Evolutionary conservation across 352 stramenopile species (phyloP), one percentile per base, ranked within the genome.

Genomic region (Pythium sp.): DNA sequence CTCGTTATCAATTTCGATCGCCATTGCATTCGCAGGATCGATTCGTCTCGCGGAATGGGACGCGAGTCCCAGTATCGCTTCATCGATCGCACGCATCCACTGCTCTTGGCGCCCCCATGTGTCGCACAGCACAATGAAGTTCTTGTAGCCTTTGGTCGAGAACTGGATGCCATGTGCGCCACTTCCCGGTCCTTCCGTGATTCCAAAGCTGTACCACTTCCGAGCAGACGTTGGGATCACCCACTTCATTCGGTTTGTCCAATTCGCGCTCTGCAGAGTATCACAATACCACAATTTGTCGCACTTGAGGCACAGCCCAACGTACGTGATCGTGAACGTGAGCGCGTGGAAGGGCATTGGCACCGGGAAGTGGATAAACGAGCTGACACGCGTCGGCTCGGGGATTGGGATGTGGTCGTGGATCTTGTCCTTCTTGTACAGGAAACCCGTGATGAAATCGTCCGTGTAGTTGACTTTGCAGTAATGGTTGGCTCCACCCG

Each of bases 371-470:
- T 93, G 88, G 64, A 95, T 94, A 66, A 95, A 95, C 18, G 88
- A 94, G 71, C 84, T 93, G 65, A 94, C 86, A 51, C 86, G 83
- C 32, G 86, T 95, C 0, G 88, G 86, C 67, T 95, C 86, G 6
- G 88, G 88, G 60, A 95, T 92, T 53, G 88, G 88, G 62, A 95
- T 93, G 68, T 95, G 88, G 54, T 95, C 88, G 70, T 95, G 88
- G 49, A 95, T 94, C 67, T 95, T 95, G 76, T 95, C 88, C 67
- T 95, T 95, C 73, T 95, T 95, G 86, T 92, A 95, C 75, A 95
- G 75, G 65, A 95, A 95, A 18, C 88, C 88, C 61, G 86, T 92
- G 66, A 94, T 90, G 49, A 90, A 93, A 65, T 95, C 88, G 60
- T 93, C 88, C 12, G 80, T 93, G 34, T 86, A 86, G 58, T 91